Percentiles rank a stretch among this genome's conserved stretches.
These are phyloP conservation scores for Maudiozyma pseudohumilis DNA, from an alignment of 805 yeast genomes.

Conservation along the genomic window DNA sequence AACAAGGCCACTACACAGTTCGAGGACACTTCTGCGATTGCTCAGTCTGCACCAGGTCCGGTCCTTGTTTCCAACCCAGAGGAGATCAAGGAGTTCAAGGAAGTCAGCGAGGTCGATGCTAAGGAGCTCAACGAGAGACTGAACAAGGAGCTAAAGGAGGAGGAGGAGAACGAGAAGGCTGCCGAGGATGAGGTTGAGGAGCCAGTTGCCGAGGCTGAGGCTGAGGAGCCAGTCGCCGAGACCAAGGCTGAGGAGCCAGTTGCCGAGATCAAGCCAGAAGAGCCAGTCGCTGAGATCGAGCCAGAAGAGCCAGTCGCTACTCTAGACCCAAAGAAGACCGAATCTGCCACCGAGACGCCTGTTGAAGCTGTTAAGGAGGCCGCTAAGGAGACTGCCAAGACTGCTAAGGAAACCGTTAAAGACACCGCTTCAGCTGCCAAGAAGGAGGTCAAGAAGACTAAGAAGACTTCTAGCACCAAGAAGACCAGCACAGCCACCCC, in stretches of 20 bases:
- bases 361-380: slow-evolving; percentile 2
- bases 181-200: not conserved
- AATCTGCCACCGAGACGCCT: not conserved
- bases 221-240: slow-evolving; percentile 1
- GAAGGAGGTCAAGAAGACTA: slow-evolving; percentile 1
- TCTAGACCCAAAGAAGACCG: slow-evolving; percentile 3
- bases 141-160: slow-evolving; percentile 14
- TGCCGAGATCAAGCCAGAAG: slow-evolving; percentile 1
- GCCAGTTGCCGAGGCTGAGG: not conserved
- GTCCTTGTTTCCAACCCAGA: slow-evolving; percentile 42
- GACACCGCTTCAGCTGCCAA: not conserved
- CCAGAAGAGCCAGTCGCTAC: not conserved
- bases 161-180: slow-evolving; percentile 5
- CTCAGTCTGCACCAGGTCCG: slow-evolving; percentile 66
- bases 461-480: slow-evolving; percentile 5
- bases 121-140: slow-evolving; percentile 44
- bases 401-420: not conserved
- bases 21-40: slow-evolving; percentile 37
- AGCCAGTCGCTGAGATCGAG: not conserved
- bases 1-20: slow-evolving; percentile 28
- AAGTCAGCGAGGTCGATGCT: slow-evolving; percentile 47
- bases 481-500: slow-evolving; percentile 2
- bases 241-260: not conserved
- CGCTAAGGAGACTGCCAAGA: not conserved
- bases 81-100: slow-evolving; percentile 55